Base-by-base conservation (phyloP, 768 basidiomycete genomes). In the Pholiota molesta region DNA sequence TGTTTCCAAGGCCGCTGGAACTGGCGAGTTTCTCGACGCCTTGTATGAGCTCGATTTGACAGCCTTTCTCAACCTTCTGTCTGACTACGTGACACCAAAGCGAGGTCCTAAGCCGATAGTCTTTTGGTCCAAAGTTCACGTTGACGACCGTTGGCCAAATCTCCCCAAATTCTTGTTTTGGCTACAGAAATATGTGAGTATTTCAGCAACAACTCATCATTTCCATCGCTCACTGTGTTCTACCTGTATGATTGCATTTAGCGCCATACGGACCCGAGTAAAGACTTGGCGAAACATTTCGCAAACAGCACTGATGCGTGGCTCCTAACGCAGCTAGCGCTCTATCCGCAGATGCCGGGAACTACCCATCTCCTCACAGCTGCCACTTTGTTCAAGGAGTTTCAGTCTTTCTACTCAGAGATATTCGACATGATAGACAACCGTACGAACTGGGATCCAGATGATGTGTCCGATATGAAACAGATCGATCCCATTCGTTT, bases 141-240 rank as follows among this genome's bases (percentile, higher is more conserved):
- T 64, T 13, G 59, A 64, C 14, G 31, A 56, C 21, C 54, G 63
- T 5, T 60, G 63, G 63, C 63, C 63, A 7, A 64, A 64, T 21
- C 40, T 64, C 2, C 39, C 59, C 0, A 23, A 40, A 21, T n/a
- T 57, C 4, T 29, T 60, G 42, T 57, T 23, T 26, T 64, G 55
- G 59, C 31, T 64, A 39, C 59, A 19, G 7, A 49, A 49, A 26
- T 10, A 28, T 26, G 47, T 26, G 26, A 4, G 47, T 49, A 10
- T 49, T 21, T 2, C n/a, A 49, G 8, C 9, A 35, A 35, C 9
- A 35, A 35, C 2, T 35, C 13, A 13, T 13, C 5, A 5, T 35
- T 5, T 9, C 13, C 13, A 35, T 35, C 2, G 35, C 35, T 35
- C 5, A 35, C 13, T 35, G 35, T 4, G 2, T 35, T 35, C 35